Percentiles rank a stretch among this genome's conserved stretches.
Conservation (phyloP, 2,329 filamentous ascomycete genomes). For the Cladophialophora psammophila region DNA sequence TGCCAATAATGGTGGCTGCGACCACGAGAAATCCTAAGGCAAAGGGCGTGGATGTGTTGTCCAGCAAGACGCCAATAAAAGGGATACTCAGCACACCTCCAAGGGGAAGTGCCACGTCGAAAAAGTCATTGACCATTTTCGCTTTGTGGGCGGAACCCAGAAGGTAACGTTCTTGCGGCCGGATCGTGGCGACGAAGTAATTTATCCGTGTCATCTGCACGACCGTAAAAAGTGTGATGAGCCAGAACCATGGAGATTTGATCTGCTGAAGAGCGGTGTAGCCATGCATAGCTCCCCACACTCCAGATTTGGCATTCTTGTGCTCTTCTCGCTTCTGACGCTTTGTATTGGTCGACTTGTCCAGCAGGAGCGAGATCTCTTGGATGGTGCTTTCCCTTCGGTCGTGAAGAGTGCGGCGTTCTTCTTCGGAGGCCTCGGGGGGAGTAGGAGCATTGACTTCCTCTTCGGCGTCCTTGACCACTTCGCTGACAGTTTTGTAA, state of each 20-base stretch:
- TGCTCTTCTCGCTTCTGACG: conserved; percentile 67
- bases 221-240: conserved; percentile 82
- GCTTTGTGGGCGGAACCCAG: conserved; percentile 69
- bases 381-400: conserved; percentile 68
- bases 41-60: conserved; percentile 74
- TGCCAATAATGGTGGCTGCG: conserved; percentile 75
- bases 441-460: conserved; percentile 47
- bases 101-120: conserved; percentile 83
- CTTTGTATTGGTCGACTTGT: conserved; percentile 68
- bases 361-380: conserved; percentile 77
- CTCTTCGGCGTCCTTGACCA: conserved; percentile 74
- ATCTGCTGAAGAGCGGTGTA: conserved; percentile 76
- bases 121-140: conserved; percentile 78
- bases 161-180: conserved; percentile 80
- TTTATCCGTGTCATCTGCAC: conserved; percentile 84
- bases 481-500: conserved; percentile 85
- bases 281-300: conserved; percentile 87
- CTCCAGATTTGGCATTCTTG: conserved; percentile 73
- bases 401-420: conserved; percentile 54
- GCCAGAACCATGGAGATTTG: conserved; percentile 79
- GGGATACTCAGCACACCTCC: conserved; percentile 86
- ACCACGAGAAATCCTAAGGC: conserved; percentile 75
- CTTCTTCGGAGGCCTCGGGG: conserved; percentile 65
- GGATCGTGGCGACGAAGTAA: conserved; percentile 88
- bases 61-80: conserved; percentile 81